phyloP scores from a whole-genome alignment of 495 filamentous ascomycete genomes.

The Lasiosphaeriaceae sp. region DNA sequence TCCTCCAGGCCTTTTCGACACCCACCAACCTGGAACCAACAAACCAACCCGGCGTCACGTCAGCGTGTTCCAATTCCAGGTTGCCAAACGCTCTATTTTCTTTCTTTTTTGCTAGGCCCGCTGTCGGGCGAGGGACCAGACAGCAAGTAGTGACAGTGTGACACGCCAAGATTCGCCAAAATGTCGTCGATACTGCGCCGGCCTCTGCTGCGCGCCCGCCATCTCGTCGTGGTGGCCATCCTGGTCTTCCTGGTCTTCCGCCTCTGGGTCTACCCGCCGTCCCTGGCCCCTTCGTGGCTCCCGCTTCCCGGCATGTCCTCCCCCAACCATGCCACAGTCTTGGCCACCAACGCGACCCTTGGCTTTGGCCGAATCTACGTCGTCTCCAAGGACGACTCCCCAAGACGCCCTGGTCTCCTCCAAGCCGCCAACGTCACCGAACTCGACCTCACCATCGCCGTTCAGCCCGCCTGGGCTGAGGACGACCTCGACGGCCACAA shows the following conservation, averaged over 20 bases:
- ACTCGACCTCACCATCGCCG: conserved; percentile 26
- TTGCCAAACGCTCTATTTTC: no score
- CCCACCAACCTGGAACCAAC: no score
- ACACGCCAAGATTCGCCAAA: no score
- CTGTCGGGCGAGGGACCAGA: background rate
- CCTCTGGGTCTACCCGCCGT: conserved; percentile 8
- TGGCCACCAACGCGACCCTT: conserved; percentile 22
- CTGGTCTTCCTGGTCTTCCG: conserved; percentile 5
- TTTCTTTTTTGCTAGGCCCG: no score
- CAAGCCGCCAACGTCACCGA: conserved; percentile 20
- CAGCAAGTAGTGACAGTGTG: no score
- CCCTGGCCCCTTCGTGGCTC: conserved; percentile 1
- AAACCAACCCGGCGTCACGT: no score
- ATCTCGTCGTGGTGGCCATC: conserved; percentile 5
- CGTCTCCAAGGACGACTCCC: conserved; percentile 15
- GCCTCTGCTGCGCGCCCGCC: conserved; percentile 9
- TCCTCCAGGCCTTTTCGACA: no score
- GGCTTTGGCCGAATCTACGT: conserved; percentile 34
- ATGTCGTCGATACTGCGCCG: conserved; percentile 10
- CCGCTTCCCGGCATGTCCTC: background rate
- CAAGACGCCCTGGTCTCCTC: conserved; percentile 9
- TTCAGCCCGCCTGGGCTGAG: conserved; percentile 14
- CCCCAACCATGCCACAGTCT: background rate
- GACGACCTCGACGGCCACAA: conserved; percentile 5
- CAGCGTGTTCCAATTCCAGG: no score